Percentiles rank a stretch among this genome's conserved stretches.
Conservation (phyloP, 1,284 basidiomycete genomes). For the Golubevia sp. region DNA sequence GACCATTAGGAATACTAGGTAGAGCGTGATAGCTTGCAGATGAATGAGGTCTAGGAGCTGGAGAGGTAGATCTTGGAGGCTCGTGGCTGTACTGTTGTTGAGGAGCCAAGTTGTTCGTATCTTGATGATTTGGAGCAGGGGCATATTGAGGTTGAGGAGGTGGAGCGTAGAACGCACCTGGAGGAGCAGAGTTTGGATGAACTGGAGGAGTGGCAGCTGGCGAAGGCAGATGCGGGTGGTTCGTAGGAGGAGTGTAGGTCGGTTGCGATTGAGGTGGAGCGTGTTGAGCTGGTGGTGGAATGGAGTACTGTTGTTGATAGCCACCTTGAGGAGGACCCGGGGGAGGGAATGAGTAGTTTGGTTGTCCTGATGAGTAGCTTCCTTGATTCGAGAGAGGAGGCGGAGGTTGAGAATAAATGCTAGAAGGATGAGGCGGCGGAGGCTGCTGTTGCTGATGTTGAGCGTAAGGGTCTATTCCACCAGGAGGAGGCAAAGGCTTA, state of each 20-base stretch:
- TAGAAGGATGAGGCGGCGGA: neutral
- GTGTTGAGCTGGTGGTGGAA: neutral
- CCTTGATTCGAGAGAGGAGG: neutral
- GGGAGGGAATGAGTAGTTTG: neutral
- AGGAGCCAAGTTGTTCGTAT: neutral
- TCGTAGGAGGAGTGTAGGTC: neutral
- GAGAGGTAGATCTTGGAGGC: conserved; percentile 1
- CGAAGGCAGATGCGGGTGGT: neutral
- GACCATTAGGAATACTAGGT: conserved; percentile 9
- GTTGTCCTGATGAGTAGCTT: neutral
- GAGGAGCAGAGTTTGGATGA: neutral
- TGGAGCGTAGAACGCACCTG: neutral
- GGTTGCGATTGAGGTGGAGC: neutral
- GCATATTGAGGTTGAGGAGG: neutral
- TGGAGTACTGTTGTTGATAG: too few relatives aligned
- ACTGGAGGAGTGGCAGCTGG: neutral
- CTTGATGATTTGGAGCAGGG: neutral
- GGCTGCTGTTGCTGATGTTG: neutral
- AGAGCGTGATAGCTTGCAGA: neutral
- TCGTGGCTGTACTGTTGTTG: conserved; percentile 5
- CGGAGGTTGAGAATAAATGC: neutral
- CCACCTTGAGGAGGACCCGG: neutral
- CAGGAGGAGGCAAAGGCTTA: neutral
- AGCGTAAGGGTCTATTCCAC: neutral
- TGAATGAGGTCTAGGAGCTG: conserved; percentile 1